Evolutionary conservation across 495 filamentous ascomycete genomes (phyloP).

Genomic region (Penicillium cosmopolitanum): DNA sequence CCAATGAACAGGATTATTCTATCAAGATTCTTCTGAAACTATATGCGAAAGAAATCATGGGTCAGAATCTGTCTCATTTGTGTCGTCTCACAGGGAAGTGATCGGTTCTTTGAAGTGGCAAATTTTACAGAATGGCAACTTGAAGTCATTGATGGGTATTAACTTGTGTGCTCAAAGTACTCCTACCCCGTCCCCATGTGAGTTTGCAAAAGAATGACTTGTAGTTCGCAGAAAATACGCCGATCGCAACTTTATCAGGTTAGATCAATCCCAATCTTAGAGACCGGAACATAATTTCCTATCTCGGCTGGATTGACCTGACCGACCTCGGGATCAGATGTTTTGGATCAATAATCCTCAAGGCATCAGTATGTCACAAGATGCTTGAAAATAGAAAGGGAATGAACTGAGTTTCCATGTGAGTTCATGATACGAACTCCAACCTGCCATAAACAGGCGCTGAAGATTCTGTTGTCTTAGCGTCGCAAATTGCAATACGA

Average conservation of each 20-base stretch:
- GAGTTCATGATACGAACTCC: background rate
- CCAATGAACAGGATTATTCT: background rate
- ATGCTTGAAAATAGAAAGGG: background rate
- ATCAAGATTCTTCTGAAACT: background rate
- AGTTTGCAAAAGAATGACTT: background rate
- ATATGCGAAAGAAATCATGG: background rate
- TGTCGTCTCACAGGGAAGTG: no score
- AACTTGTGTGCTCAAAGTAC: background rate
- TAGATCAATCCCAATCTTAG: background rate
- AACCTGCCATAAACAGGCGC: background rate
- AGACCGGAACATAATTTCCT: conserved; percentile 5
- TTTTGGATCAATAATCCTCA: conserved; percentile 1
- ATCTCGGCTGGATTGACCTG: background rate
- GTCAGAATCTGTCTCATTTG: no score
- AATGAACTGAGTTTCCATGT: background rate
- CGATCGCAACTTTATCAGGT: background rate
- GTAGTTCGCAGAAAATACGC: background rate
- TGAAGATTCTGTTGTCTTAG: background rate
- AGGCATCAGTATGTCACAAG: background rate
- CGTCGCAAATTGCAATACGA: background rate
- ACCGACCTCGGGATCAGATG: conserved; percentile 5
- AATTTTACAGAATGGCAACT: background rate
- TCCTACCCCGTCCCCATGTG: no score
- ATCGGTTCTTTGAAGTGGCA: background rate
- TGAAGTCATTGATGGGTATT: background rate